Conservation (phyloP, 192 early-diverging fungal genomes). For the Geranomyces michiganensis region DNA sequence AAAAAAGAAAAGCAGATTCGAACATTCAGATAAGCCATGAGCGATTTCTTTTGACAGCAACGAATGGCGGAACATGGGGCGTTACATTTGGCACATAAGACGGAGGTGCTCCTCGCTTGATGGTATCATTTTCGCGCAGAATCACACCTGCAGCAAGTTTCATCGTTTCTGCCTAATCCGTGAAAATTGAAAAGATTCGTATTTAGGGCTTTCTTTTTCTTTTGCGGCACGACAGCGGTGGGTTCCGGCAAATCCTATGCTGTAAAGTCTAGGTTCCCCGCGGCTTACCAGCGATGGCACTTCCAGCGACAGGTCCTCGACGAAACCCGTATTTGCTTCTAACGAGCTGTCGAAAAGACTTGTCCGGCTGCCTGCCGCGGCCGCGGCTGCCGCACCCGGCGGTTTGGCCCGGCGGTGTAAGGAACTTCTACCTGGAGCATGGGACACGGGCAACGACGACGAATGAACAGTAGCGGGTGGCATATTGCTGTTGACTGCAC, state of each 20-base stretch:
- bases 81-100: conserved; percentile 17
- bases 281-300: conserved; percentile 21
- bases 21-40: background rate
- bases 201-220: background rate
- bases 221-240: too few species aligned
- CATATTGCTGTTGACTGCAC: too few species aligned
- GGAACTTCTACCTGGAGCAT: too few species aligned
- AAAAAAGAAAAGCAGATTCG: background rate
- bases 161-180: conserved; percentile 55
- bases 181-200: background rate
- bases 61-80: conserved; percentile 1
- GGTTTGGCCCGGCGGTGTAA: too few species aligned
- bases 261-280: too few species aligned
- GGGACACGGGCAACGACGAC: too few species aligned
- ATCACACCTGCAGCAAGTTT: conserved; percentile 48
- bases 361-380: background rate
- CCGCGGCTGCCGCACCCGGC: background rate
- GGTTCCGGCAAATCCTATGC: too few species aligned
- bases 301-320: conserved; percentile 42
- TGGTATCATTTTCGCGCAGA: conserved; percentile 49
- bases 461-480: too few species aligned
- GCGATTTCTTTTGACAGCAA: background rate
- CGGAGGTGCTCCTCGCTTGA: conserved; percentile 39
- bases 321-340: conserved; percentile 29
- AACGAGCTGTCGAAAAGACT: background rate